Conservation (phyloP, 768 basidiomycete species). For the Austroboletus festivus region DNA sequence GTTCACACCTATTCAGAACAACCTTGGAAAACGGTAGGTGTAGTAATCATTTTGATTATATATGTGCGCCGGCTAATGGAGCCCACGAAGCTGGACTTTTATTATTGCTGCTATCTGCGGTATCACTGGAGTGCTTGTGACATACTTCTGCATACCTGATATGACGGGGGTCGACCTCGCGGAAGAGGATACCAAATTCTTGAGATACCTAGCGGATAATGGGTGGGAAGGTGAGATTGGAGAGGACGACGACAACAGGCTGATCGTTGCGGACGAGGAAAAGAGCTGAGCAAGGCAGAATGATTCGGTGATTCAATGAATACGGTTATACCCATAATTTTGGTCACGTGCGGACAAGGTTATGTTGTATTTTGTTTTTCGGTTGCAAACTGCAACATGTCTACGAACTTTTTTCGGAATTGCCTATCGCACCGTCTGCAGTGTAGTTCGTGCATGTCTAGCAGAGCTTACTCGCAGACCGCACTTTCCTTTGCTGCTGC, state of each 20-base stretch:
- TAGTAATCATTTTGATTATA: slow-evolving; percentile 1
- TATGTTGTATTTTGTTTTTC: not conserved
- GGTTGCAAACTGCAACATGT: slow-evolving; percentile 16
- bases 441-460: slow-evolving; percentile 13
- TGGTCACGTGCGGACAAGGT: slow-evolving; percentile 16
- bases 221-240: slow-evolving; percentile 68
- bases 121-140: slow-evolving; percentile 56
- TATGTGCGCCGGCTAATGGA: not conserved
- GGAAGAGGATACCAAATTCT: slow-evolving; percentile 62
- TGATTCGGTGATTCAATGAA: too few species aligned
- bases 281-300: slow-evolving; percentile 3
- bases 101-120: slow-evolving; percentile 71
- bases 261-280: slow-evolving; percentile 20
- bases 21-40: slow-evolving; percentile 64
- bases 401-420: slow-evolving; percentile 15
- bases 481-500: slow-evolving; percentile 13
- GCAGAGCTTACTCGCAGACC: slow-evolving; percentile 24
- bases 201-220: slow-evolving; percentile 55
- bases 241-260: slow-evolving; percentile 43
- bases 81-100: slow-evolving; percentile 52
- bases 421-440: slow-evolving; percentile 14
- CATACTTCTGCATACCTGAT: slow-evolving; percentile 67
- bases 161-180: slow-evolving; percentile 65
- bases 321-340: too few species aligned
- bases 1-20: slow-evolving; percentile 64